phyloP scores from a whole-genome alignment of 768 basidiomycete genomes.

The Obba rivulosa region DNA sequence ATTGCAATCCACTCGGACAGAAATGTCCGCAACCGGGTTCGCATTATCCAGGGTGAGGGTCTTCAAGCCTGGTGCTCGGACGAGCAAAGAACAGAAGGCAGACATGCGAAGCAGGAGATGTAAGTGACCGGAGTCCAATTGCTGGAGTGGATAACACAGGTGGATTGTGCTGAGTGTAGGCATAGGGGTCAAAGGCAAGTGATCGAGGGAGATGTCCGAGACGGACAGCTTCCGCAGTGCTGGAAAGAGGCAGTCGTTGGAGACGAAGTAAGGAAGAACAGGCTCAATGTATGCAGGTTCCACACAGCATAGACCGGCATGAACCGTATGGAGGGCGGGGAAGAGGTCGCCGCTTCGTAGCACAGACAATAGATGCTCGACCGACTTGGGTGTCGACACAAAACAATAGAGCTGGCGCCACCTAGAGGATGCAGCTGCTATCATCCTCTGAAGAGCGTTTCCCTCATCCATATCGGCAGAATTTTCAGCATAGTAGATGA shows the following conservation, averaged over 20 bases:
- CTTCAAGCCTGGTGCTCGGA: not conserved
- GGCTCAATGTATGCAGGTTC: no score
- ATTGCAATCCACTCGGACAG: not conserved
- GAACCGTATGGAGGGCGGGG: no score
- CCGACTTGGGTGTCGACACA: no score
- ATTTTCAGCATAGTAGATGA: not conserved
- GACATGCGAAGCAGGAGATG: not conserved
- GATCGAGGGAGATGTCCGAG: constrained; percentile 1
- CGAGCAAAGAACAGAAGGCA: not conserved
- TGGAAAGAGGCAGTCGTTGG: not conserved
- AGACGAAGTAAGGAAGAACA: no score
- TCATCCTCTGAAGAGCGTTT: not conserved
- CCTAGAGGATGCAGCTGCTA: not conserved
- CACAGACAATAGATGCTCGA: no score
- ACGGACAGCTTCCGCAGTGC: not conserved
- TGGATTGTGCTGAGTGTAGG: not conserved
- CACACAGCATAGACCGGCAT: no score
- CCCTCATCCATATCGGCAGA: not conserved
- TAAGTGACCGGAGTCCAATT: not conserved
- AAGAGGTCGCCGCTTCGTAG: no score
- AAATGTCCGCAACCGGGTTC: not conserved
- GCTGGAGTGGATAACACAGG: constrained; percentile 1
- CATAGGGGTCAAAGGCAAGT: not conserved
- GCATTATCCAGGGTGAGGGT: not conserved
- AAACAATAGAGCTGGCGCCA: not conserved